These are phyloP conservation scores for Exserohilum turcica DNA, from an alignment of 2,329 filamentous ascomycete genomes.

Conservation along the genomic window DNA sequence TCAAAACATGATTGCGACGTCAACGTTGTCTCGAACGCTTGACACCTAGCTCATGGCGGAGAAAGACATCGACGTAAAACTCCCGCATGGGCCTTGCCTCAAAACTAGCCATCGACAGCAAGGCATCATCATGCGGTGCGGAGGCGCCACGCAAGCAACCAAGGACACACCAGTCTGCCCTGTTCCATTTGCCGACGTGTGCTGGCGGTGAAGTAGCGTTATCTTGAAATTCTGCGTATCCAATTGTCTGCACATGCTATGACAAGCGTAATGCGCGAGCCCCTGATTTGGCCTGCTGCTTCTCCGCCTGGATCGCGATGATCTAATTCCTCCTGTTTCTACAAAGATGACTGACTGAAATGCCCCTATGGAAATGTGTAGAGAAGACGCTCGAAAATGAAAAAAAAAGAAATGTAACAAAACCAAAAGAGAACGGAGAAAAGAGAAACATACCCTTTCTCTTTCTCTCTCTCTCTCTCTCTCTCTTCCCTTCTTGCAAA, in stretches of 20 bases:
- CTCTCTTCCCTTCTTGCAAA: neutral
- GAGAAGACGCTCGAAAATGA: slow-evolving; percentile 2
- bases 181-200: neutral
- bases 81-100: slow-evolving; percentile 11
- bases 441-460: no score
- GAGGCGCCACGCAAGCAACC: slow-evolving; percentile 7
- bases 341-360: slow-evolving; percentile 17
- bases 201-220: slow-evolving; percentile 4
- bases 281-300: neutral
- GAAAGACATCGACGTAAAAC: slow-evolving; percentile 4
- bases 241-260: slow-evolving; percentile 11
- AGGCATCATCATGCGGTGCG: slow-evolving; percentile 13
- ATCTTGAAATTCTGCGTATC: slow-evolving; percentile 1
- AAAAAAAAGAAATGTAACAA: neutral
- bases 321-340: slow-evolving; percentile 17
- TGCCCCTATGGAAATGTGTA: slow-evolving; percentile 3
- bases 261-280: slow-evolving; percentile 8
- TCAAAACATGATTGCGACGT: neutral
- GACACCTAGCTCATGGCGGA: slow-evolving; percentile 1
- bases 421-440: no score
- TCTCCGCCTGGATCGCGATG: slow-evolving; percentile 3
- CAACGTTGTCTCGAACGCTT: slow-evolving; percentile 1
- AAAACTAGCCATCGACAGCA: slow-evolving; percentile 24
- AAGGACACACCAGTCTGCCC: neutral
- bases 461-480: no score